Percentiles rank a stretch among this genome's conserved stretches.
Conservation (phyloP, 805 yeast genomes). For the Wickerhamiella sorbophila region DNA sequence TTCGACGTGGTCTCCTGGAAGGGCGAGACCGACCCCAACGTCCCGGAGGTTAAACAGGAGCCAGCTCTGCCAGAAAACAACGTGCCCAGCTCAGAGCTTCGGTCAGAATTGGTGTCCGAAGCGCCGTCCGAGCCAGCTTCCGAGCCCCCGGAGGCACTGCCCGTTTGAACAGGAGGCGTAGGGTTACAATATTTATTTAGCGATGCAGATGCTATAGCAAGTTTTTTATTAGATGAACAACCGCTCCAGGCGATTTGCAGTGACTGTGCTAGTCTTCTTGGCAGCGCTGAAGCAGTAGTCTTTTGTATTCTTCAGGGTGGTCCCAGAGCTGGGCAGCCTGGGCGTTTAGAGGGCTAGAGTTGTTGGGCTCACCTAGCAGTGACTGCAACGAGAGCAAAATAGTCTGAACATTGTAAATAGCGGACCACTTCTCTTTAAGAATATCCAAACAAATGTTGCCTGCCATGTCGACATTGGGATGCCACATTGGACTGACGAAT, state of each 20-base stretch:
- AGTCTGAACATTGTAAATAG: slow-evolving; percentile 46
- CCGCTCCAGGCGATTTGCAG: background rate
- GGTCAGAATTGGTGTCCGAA: background rate
- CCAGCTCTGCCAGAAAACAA: background rate
- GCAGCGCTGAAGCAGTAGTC: slow-evolving; percentile 27
- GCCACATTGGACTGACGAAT: slow-evolving; percentile 48
- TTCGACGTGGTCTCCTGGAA: slow-evolving; percentile 29
- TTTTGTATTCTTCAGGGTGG: slow-evolving; percentile 31
- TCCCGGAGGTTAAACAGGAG: slow-evolving; percentile 1
- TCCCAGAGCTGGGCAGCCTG: slow-evolving; percentile 46
- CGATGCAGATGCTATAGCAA: background rate
- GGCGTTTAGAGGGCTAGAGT: slow-evolving; percentile 39
- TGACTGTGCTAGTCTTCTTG: slow-evolving; percentile 12
- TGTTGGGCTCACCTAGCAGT: slow-evolving; percentile 50
- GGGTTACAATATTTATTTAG: background rate
- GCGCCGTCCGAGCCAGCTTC: background rate
- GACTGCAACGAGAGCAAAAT: slow-evolving; percentile 44
- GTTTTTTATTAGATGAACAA: too few species aligned
- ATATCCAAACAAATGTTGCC: slow-evolving; percentile 56
- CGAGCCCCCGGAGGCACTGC: background rate
- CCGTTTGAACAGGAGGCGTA: background rate
- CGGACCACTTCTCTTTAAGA: slow-evolving; percentile 52
- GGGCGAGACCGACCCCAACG: slow-evolving; percentile 20
- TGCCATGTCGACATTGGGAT: slow-evolving; percentile 48
- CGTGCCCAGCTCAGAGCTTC: background rate